Percentiles rank a stretch among this genome's conserved stretches.
These are phyloP conservation scores for Magnolia officinalis DNA, from an alignment of 164 flowering plant species.

Conservation along the genomic window DNA sequence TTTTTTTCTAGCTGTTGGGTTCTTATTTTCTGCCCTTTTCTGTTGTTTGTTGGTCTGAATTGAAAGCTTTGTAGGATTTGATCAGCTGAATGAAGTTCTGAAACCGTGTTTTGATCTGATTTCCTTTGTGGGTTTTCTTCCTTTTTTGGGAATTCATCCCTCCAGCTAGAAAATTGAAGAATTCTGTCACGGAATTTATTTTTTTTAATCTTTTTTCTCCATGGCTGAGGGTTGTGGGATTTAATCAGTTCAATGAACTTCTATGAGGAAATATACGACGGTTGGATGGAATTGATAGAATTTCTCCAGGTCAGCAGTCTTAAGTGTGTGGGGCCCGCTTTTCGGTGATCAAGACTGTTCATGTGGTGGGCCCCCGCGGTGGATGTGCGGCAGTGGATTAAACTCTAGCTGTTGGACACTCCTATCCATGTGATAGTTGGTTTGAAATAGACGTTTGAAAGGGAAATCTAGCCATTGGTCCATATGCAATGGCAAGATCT, in stretches of 20 bases:
- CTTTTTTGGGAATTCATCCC: constrained; percentile 1
- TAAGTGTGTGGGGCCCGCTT: neutral
- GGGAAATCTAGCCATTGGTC: neutral
- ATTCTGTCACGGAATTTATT: too few relatives aligned
- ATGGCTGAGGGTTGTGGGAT: neutral
- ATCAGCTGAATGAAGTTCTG: constrained; percentile 4
- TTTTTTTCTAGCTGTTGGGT: neutral
- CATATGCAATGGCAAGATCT: neutral
- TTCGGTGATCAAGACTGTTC: neutral
- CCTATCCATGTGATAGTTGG: neutral
- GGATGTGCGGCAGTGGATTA: neutral
- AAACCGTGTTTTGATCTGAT: constrained; percentile 18
- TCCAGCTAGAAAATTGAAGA: neutral
- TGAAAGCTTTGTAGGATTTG: neutral
- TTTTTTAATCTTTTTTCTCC: too few relatives aligned
- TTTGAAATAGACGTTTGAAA: neutral
- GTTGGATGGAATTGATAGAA: neutral
- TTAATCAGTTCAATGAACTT: neutral
- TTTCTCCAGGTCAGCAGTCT: neutral
- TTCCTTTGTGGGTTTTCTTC: constrained; percentile 16
- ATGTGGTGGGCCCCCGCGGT: neutral
- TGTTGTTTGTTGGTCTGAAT: neutral
- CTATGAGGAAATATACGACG: neutral
- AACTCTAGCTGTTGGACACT: neutral
- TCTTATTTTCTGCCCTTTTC: too few relatives aligned